Conservation (phyloP, 2,329 filamentous ascomycete genomes). For the Dactylellina leptospora region DNA sequence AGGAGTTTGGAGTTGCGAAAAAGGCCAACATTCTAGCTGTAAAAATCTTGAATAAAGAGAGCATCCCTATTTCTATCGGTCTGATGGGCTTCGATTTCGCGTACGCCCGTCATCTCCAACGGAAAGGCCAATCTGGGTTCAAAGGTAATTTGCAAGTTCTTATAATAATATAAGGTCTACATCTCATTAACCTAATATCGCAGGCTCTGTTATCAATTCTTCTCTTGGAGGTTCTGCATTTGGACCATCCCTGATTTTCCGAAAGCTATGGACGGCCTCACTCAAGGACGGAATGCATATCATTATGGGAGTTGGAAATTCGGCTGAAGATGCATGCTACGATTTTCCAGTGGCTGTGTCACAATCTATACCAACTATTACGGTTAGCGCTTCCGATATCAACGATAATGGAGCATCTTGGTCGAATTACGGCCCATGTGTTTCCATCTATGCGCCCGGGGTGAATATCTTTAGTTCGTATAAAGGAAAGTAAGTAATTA, state of each 20-base stretch:
- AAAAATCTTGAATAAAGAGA: slow-evolving; percentile 59
- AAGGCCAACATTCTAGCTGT: slow-evolving; percentile 38
- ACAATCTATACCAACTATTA: slow-evolving; percentile 58
- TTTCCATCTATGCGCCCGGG: slow-evolving; percentile 61
- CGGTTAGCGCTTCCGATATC: slow-evolving; percentile 59
- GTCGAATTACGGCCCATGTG: slow-evolving; percentile 60
- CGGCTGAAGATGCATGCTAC: slow-evolving; percentile 24
- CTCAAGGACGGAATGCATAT: slow-evolving; percentile 54
- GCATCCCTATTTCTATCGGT: slow-evolving; percentile 61
- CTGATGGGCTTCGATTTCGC: slow-evolving; percentile 35
- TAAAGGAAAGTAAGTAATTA: slow-evolving; percentile 57
- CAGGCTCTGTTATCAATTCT: slow-evolving; percentile 59
- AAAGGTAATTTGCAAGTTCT: slow-evolving; percentile 15
- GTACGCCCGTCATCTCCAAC: slow-evolving; percentile 24
- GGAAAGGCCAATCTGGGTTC: slow-evolving; percentile 9
- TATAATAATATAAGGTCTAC: slow-evolving; percentile 4
- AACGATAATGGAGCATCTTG: slow-evolving; percentile 59
- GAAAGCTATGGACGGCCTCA: slow-evolving; percentile 64
- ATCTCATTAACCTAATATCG: slow-evolving; percentile 27
- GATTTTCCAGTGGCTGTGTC: slow-evolving; percentile 26
- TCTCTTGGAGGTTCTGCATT: slow-evolving; percentile 62
- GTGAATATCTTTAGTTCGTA: slow-evolving; percentile 64
- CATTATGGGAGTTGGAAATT: slow-evolving; percentile 29
- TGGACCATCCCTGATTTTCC: slow-evolving; percentile 64
- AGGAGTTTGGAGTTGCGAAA: slow-evolving; percentile 31